Percentiles rank a stretch among this genome's conserved stretches.
Evolutionary conservation across 352 stramenopile species (phyloP).

Genomic region (Phytopythium cucurbitacearum): DNA sequence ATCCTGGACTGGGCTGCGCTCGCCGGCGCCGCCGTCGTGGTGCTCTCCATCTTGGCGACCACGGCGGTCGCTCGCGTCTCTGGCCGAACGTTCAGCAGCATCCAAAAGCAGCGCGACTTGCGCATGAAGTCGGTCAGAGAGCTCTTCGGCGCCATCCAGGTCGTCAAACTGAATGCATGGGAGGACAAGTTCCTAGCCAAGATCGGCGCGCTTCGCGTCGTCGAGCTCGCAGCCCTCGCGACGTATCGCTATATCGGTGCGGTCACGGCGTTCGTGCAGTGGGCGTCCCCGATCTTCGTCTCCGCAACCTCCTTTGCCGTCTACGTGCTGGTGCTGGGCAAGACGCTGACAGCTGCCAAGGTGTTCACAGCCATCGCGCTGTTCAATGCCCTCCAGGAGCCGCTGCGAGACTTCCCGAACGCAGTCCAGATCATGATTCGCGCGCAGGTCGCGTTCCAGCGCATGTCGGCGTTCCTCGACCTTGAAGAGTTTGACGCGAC

Average conservation of each 20-base stretch:
- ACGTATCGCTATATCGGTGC: constrained; percentile 12
- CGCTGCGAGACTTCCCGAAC: constrained; percentile 12
- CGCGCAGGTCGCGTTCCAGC: constrained; percentile 15
- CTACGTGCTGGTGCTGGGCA: constrained; percentile 25
- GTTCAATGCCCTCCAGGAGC: constrained; percentile 12
- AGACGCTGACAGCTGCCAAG: constrained; percentile 36
- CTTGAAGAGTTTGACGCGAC: constrained; percentile 8
- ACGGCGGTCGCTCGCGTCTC: too few relatives aligned
- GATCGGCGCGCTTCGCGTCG: constrained; percentile 23
- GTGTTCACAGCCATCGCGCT: constrained; percentile 32
- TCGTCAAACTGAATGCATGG: constrained; percentile 93
- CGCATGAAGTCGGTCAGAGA: constrained; percentile 56
- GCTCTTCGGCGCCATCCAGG: constrained; percentile 70
- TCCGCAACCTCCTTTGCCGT: constrained; percentile 14
- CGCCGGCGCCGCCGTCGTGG: constrained; percentile 28
- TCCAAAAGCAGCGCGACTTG: constrained; percentile 34
- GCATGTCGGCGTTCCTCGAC: constrained; percentile 19
- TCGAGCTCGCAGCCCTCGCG: constrained; percentile 7
- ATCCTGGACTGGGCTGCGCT: constrained; percentile 33
- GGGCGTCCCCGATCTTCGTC: constrained; percentile 14
- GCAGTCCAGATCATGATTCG: constrained; percentile 15
- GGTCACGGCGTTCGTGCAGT: constrained; percentile 16
- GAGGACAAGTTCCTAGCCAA: constrained; percentile 25
- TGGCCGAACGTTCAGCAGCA: neutral
- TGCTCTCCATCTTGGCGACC: constrained; percentile 17